phyloP scores from a whole-genome alignment of 805 yeast species.

The Saturnispora sanitii region DNA sequence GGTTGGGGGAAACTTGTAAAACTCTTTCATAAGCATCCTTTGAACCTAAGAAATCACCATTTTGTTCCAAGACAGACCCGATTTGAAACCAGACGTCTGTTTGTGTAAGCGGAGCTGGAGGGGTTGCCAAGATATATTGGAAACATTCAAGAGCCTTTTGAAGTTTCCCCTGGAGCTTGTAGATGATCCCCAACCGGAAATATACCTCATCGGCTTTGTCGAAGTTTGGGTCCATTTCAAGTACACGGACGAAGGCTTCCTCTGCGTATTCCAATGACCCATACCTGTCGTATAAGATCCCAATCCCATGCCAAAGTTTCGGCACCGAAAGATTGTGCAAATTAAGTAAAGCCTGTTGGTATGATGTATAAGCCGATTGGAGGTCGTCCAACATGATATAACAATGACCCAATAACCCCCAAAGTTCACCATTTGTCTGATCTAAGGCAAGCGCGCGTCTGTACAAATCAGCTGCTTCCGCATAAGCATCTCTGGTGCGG shows the following conservation, averaged over 20 bases:
- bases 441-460: conserved; percentile 74
- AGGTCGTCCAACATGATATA: conserved; percentile 93
- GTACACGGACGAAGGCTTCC: conserved; percentile 93
- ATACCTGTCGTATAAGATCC: conserved; percentile 90
- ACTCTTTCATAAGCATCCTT: conserved; percentile 94
- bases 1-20: conserved; percentile 79
- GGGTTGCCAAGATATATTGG: conserved; percentile 79
- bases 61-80: conserved; percentile 91
- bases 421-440: conserved; percentile 88
- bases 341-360: conserved; percentile 90
- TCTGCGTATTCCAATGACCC: conserved; percentile 96
- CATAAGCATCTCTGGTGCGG: conserved; percentile 80
- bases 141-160: conserved; percentile 88
- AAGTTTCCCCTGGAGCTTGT: conserved; percentile 87
- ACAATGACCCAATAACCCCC: conserved; percentile 97
- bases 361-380: conserved; percentile 91
- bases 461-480: conserved; percentile 89
- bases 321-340: conserved; percentile 91
- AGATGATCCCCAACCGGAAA: conserved; percentile 91
- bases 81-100: conserved; percentile 98
- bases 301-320: conserved; percentile 97
- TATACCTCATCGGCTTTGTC: conserved; percentile 95
- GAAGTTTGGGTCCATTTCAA: conserved; percentile 91
- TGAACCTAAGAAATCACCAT: conserved; percentile 84
- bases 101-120: conserved; percentile 92